phyloP scores from a whole-genome alignment of 805 yeast species.

The Maudiozyma saulgeensis region DNA sequence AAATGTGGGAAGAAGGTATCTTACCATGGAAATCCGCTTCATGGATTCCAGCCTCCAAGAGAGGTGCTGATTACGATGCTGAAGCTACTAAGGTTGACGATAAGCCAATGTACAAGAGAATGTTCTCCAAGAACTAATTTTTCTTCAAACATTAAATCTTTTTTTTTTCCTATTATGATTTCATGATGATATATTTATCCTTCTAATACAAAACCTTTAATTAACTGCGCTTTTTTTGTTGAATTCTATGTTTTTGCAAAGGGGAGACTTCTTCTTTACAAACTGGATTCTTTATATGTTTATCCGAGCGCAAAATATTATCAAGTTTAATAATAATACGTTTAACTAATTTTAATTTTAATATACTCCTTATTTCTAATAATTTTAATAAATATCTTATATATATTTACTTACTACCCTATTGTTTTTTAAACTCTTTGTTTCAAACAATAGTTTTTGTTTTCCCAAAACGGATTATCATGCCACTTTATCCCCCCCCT shows the following conservation, averaged over 20 bases:
- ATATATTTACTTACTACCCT: no score
- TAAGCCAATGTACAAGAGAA: slow-evolving; percentile 12
- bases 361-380: no score
- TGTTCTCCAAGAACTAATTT: neutral
- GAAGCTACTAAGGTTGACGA: slow-evolving; percentile 10
- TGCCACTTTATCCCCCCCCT: no score
- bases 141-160: neutral
- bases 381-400: no score
- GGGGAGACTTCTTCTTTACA: no score
- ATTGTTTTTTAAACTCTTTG: no score
- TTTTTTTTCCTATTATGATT: neutral
- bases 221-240: neutral
- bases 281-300: neutral
- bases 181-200: neutral
- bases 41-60: slow-evolving; percentile 38
- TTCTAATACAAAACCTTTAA: neutral
- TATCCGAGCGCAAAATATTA: neutral
- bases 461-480: no score
- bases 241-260: neutral
- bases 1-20: slow-evolving; percentile 36
- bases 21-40: slow-evolving; percentile 29
- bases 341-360: no score
- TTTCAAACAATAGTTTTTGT: no score
- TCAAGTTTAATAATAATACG: no score
- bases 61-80: slow-evolving; percentile 9